phyloP scores from a whole-genome alignment of 2,329 filamentous ascomycete genomes.

The Scedosporium apiospermum region DNA sequence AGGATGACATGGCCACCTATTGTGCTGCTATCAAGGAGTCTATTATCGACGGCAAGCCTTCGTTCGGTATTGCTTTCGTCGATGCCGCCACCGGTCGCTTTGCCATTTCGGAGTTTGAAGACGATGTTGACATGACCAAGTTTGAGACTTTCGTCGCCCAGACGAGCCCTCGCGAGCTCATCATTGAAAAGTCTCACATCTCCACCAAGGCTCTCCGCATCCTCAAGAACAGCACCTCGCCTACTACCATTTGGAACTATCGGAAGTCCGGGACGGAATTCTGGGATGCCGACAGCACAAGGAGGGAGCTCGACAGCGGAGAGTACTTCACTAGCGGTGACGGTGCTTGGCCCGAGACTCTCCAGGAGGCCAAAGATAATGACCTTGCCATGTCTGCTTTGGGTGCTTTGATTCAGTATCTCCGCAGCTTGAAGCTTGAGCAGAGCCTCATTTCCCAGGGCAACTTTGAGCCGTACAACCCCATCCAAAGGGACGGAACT shows the following conservation, averaged over 20 bases:
- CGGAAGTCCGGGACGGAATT: conserved; percentile 83
- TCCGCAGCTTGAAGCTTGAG: conserved; percentile 81
- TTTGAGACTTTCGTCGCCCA: conserved; percentile 97
- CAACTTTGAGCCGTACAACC: conserved; percentile 86
- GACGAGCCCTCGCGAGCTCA: conserved; percentile 75
- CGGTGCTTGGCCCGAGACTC: conserved; percentile 62
- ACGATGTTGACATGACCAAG: conserved; percentile 88
- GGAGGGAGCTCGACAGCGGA: conserved; percentile 69
- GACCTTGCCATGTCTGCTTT: conserved; percentile 84
- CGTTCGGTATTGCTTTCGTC: conserved; percentile 87
- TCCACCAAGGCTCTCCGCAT: conserved; percentile 88
- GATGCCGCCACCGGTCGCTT: conserved; percentile 96
- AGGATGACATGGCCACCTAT: conserved; percentile 95
- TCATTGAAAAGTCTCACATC: conserved; percentile 78
- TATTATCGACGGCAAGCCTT: conserved; percentile 61
- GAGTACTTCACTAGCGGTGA: conserved; percentile 65
- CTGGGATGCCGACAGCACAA: conserved; percentile 74
- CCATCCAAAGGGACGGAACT: conserved; percentile 82
- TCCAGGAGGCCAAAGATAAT: conserved; percentile 65
- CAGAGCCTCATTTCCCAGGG: conserved; percentile 76
- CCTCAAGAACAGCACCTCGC: conserved; percentile 88
- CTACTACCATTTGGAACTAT: conserved; percentile 92
- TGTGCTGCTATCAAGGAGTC: conserved; percentile 91
- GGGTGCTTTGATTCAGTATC: conserved; percentile 79
- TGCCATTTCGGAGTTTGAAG: conserved; percentile 81